phyloP scores from a whole-genome alignment of 352 stramenopile genomes.

The Globisporangium paddicum region DNA sequence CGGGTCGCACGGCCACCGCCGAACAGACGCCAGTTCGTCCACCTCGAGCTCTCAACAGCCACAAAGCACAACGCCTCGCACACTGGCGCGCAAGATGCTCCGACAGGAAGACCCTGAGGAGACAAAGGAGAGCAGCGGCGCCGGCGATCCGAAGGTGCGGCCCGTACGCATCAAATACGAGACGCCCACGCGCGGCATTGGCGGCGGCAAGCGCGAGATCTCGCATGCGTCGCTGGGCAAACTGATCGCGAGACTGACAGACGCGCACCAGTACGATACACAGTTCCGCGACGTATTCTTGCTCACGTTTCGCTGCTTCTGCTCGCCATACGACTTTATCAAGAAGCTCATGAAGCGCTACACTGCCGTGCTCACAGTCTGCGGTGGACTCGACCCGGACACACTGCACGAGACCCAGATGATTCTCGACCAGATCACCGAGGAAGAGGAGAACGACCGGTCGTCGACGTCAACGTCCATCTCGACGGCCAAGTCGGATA shows the following conservation, averaged over 20 bases:
- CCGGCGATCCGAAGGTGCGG: constrained; percentile 23
- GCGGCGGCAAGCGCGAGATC: constrained; percentile 68
- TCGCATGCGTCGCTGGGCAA: constrained; percentile 84
- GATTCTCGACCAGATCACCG: constrained; percentile 58
- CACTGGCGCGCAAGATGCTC: constrained; percentile 18
- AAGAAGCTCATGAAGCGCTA: constrained; percentile 88
- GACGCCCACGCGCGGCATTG: constrained; percentile 45
- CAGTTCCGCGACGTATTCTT: constrained; percentile 86
- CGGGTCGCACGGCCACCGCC: neutral
- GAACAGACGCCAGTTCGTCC: neutral
- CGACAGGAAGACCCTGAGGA: constrained; percentile 3
- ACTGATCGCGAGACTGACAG: constrained; percentile 75
- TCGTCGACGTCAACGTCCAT: constrained; percentile 60
- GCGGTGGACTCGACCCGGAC: constrained; percentile 37
- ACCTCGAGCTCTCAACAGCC: constrained; percentile 4
- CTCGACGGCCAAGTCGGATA: constrained; percentile 68
- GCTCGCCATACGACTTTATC: constrained; percentile 80
- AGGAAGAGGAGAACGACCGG: constrained; percentile 54
- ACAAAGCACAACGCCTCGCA: constrained; percentile 15
- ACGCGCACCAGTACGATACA: constrained; percentile 82
- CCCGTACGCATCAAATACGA: constrained; percentile 78
- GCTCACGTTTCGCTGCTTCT: constrained; percentile 79
- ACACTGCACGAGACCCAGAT: constrained; percentile 57
- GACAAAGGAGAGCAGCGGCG: constrained; percentile 10
- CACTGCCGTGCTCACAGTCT: constrained; percentile 63